Base-by-base conservation (phyloP, 805 yeast genomes). In the Wickerhamomyces pijperi region DNA sequence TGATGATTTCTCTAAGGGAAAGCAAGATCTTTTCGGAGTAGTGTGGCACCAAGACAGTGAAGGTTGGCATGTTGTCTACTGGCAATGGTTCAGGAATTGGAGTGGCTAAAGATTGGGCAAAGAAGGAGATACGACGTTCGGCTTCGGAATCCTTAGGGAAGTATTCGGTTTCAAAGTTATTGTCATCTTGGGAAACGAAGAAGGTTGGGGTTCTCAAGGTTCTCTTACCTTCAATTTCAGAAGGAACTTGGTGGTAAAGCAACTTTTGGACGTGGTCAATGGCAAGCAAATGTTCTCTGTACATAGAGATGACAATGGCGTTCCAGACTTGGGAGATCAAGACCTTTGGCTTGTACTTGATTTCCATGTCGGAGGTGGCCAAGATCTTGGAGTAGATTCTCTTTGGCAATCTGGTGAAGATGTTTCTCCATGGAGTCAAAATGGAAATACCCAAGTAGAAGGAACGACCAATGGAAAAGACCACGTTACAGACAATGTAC, bases 21-120 rank as follows among this genome's bases (percentile, higher is more conserved):
- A 90, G 67, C 51, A 88, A 70, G 46, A 90, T 90, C 76, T 87
- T 90, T 68, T 90, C 98, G 48, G 92, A 72, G 65, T 90, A 90
- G 63, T 90, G 98, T 55, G 98, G 97, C 50, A 90, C 82, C 63
- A 90, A 70, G 18, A 92, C 97, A 32, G 98, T 88, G 64, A 92
- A 92, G 12, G 97, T 90, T 48, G 99, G 99, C 98, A 92, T 92
- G 72, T 90, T 90, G 65, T 92, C 98, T 51, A 94, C 97, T 34
- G 99, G 98, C 58, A 92, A 72, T 46, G 99, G 97, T 68, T 92
- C 98, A 46, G 96, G 95, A 54, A 92, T 88, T 51, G 98, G 98
- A 43, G 98, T 92, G 38, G 98, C 94, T 64, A 92, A 72, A 11
- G 97, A 88, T 66, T 92, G 98, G 43, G 99, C 99, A 68, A 92